Conservation (phyloP, 495 filamentous ascomycete species). For the Talaromyces borbonicus region DNA sequence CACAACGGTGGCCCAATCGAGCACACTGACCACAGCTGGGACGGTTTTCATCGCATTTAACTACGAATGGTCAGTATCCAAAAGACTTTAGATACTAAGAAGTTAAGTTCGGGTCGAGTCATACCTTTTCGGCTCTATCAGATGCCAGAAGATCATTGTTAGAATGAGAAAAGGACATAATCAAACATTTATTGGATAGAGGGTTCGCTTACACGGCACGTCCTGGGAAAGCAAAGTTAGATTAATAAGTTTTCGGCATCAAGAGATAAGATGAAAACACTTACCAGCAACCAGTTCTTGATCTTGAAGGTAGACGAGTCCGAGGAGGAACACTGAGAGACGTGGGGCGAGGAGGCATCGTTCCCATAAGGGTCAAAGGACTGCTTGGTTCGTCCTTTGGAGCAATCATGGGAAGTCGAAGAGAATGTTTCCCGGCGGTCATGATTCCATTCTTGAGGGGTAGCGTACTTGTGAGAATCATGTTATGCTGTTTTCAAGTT, state of each 20-base stretch:
- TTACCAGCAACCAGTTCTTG: constrained; percentile 45
- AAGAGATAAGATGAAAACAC: constrained; percentile 14
- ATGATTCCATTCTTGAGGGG: constrained; percentile 28
- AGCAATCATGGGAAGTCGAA: constrained; percentile 38
- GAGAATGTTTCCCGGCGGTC: constrained; percentile 25
- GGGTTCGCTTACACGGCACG: constrained; percentile 42
- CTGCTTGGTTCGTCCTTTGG: constrained; percentile 31
- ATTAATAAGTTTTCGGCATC: constrained; percentile 9
- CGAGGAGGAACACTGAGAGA: constrained; percentile 28
- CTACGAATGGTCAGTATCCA: constrained; percentile 14
- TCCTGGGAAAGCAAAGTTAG: constrained; percentile 24
- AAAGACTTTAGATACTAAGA: too few species aligned
- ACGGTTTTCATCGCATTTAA: constrained; percentile 45
- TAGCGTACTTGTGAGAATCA: constrained; percentile 28
- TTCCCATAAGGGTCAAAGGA: constrained; percentile 2
- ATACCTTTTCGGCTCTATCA: constrained; percentile 42
- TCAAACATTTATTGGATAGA: not conserved
- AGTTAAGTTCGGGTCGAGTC: constrained; percentile 6
- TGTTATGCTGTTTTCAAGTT: constrained; percentile 9
- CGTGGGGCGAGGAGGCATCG: constrained; percentile 3
- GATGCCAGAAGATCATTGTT: constrained; percentile 4
- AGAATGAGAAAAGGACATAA: not conserved
- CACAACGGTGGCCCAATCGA: constrained; percentile 45
- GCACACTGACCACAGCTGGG: constrained; percentile 48
- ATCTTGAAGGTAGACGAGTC: constrained; percentile 42